Evolutionary conservation across 2,329 filamentous ascomycete species (phyloP).

Genomic region (Didymella keratinophila): DNA sequence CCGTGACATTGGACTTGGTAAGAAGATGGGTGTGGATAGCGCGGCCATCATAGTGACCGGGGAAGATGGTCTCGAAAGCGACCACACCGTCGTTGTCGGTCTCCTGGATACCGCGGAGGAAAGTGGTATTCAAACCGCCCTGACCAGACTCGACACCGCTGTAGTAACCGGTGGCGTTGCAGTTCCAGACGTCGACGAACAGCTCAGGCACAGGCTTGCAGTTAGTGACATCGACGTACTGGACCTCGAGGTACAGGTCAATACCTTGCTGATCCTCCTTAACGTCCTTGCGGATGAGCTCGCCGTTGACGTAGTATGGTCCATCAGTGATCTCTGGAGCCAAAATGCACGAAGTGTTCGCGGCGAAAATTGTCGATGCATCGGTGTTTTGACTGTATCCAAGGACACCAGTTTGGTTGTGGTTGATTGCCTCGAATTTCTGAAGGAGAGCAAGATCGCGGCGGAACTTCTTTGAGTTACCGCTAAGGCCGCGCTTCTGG

Average conservation of each 20-base stretch:
- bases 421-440: slow-evolving; percentile 40
- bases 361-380: slow-evolving; percentile 28
- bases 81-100: slow-evolving; percentile 59
- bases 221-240: slow-evolving; percentile 61
- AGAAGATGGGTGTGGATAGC: slow-evolving; percentile 46
- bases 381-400: slow-evolving; percentile 27
- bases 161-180: slow-evolving; percentile 37
- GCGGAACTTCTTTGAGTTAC: slow-evolving; percentile 35
- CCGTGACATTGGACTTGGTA: slow-evolving; percentile 47
- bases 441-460: slow-evolving; percentile 43
- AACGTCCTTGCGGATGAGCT: slow-evolving; percentile 58
- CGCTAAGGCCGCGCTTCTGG: slow-evolving; percentile 36
- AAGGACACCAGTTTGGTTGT: slow-evolving; percentile 38
- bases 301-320: slow-evolving; percentile 54
- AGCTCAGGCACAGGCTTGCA: slow-evolving; percentile 59
- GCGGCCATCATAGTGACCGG: slow-evolving; percentile 50
- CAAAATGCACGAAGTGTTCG: slow-evolving; percentile 38
- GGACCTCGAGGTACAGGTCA: slow-evolving; percentile 58
- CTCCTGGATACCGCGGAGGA: slow-evolving; percentile 58
- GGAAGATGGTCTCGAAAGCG: slow-evolving; percentile 58
- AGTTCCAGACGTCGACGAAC: slow-evolving; percentile 62
- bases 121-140: slow-evolving; percentile 40
- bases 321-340: slow-evolving; percentile 35
- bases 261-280: slow-evolving; percentile 57
- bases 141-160: slow-evolving; percentile 59